Evolutionary conservation across 306 rosid species (phyloP), one percentile per base, ranked within the genome.

Genomic region (Dryas drummondii): DNA sequence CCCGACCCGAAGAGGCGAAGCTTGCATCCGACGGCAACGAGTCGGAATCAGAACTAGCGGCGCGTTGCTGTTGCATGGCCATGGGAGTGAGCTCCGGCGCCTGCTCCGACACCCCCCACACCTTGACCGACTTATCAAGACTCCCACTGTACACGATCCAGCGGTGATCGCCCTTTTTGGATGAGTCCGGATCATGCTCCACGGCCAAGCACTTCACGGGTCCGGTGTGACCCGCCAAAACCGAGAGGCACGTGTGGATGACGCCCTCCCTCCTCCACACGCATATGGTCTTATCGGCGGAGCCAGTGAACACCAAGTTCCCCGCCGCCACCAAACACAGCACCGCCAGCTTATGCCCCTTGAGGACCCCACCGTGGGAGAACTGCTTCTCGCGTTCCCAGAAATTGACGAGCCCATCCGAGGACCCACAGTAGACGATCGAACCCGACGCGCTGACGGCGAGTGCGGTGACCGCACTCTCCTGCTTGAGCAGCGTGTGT

Each of bases 101-200:
- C 27, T 2, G 52, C 72, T 82, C 97, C 1, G 96, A 77, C 2
- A 96, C 86, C 6, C 89, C 84, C 99, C 99, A 96, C 0, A 96
- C 98, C 82, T 92, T 96, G 5, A 92, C 99, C 0, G 98, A 92
- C 76, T 91, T 92, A 66, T 96, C 99, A 50, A 96, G 88, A 73
- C 99, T 96, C 14, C 99, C 99, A 71, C 97, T 92, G 56, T 96
- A 96, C 73, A 91, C 70, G 4, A 85, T 53, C 97, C 93, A 96
- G 66, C 92, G 82, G 12, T 32, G 74, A 7, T 84, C 89, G 0
- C 76, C 73, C 4, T 11, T 65, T 1, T 50, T 52, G 3, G 56
- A 53, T 40, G 80, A 2, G 0, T 84, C 87, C 12, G 54, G 77
- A 15, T 89, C 96, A 55, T 74, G 72, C 79, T 87, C 93, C 42